These are phyloP conservation scores for Rhododendron molle DNA, from an alignment of 148 eudicot genomes.

Conservation along the genomic window DNA sequence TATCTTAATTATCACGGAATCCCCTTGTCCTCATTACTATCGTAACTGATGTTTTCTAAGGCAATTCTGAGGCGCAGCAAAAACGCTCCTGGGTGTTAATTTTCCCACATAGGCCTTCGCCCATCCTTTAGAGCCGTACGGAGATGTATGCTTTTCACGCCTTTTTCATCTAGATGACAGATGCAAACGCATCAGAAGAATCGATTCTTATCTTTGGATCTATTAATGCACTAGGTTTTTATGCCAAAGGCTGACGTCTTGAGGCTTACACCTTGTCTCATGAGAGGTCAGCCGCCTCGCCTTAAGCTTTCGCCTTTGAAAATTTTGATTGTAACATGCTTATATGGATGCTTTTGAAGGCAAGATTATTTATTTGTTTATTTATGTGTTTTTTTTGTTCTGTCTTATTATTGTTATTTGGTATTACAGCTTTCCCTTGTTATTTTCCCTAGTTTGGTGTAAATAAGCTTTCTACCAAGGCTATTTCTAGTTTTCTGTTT, in stretches of 20 bases:
- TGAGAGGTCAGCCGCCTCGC: background rate
- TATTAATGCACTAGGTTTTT: background rate
- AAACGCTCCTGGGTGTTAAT: background rate
- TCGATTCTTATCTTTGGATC: background rate
- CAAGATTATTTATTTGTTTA: background rate
- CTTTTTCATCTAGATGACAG: background rate
- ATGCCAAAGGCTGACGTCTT: background rate
- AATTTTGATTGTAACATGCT: background rate
- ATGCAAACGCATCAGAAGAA: too few species aligned
- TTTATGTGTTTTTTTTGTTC: background rate
- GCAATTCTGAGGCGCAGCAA: background rate
- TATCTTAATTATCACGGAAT: background rate
- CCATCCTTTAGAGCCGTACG: background rate
- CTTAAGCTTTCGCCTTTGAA: background rate
- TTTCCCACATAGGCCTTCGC: background rate
- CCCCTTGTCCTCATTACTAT: background rate
- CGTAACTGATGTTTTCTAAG: background rate
- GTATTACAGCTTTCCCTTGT: background rate
- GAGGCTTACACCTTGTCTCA: background rate
- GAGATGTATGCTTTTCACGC: background rate
- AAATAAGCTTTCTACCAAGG: background rate
- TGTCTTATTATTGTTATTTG: background rate
- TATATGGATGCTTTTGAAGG: conserved; percentile 12
- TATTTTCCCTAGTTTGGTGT: background rate
- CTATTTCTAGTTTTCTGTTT: background rate